phyloP scores from a whole-genome alignment of 139 green algal genomes.

The Coelastrella sp. region DNA sequence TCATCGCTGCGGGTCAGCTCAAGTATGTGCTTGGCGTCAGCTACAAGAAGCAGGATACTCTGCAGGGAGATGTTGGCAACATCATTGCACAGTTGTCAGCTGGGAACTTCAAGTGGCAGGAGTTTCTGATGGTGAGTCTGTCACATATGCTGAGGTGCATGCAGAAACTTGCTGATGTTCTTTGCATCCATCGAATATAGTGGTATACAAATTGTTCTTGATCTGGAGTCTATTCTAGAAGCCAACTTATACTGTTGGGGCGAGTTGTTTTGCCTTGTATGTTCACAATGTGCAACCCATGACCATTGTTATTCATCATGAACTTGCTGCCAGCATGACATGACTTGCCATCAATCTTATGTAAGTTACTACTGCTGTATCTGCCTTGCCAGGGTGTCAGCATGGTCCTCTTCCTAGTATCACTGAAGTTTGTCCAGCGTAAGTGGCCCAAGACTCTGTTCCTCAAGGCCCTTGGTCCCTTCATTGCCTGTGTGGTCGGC shows the following conservation, averaged over 20 bases:
- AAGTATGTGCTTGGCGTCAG: slow-evolving; percentile 36
- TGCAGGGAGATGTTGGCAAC: slow-evolving; percentile 39
- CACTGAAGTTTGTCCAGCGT: slow-evolving; percentile 26
- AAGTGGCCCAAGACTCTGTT: slow-evolving; percentile 46
- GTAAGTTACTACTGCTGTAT: too few relatives aligned
- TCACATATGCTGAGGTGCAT: too few relatives aligned
- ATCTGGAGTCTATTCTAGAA: too few relatives aligned
- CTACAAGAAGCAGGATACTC: slow-evolving; percentile 42
- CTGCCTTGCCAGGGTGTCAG: slow-evolving; percentile 17
- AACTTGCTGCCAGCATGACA: too few relatives aligned
- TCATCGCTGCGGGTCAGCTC: slow-evolving; percentile 71
- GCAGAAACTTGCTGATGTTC: too few relatives aligned
- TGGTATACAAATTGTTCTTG: too few relatives aligned
- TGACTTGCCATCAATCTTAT: too few relatives aligned
- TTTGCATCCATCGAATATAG: too few relatives aligned
- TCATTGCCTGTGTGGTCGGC: slow-evolving; percentile 57
- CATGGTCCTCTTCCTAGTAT: slow-evolving; percentile 53
- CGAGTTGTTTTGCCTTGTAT: too few relatives aligned
- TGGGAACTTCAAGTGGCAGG: slow-evolving; percentile 50
- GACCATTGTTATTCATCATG: too few relatives aligned
- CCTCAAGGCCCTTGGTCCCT: slow-evolving; percentile 61
- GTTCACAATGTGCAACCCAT: too few relatives aligned
- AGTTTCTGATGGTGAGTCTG: slow-evolving; percentile 64
- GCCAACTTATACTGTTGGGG: too few relatives aligned
- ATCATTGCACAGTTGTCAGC: slow-evolving; percentile 34